Evolutionary conservation across 768 basidiomycete species (phyloP).

Genomic region (Leucogyrophana mollusca): DNA sequence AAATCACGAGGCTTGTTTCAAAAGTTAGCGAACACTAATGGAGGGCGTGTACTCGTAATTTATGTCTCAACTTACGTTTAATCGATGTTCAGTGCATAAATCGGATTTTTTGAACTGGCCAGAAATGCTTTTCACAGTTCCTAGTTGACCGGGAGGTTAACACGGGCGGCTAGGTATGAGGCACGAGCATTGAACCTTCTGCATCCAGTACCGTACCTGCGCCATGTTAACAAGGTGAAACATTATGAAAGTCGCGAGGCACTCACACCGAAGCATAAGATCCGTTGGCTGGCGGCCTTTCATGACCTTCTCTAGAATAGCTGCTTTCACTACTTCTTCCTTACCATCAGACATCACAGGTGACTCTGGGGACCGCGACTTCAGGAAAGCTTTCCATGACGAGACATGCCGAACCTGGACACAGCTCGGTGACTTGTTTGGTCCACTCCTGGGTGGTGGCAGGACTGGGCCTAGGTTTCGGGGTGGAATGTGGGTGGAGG

Average conservation of each 20-base stretch:
- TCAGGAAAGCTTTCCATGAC: conserved; percentile 27
- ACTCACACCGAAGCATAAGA: conserved; percentile 88
- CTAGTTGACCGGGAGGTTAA: conserved; percentile 41
- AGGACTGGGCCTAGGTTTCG: background rate
- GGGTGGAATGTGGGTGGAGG: background rate
- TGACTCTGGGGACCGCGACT: background rate
- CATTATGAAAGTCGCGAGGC: conserved; percentile 10
- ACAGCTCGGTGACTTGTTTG: background rate
- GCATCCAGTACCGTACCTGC: conserved; percentile 85
- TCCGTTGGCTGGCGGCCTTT: conserved; percentile 87
- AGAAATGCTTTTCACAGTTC: conserved; percentile 83
- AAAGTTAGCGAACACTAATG: conserved; percentile 16
- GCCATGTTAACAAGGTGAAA: conserved; percentile 10
- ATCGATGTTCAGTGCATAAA: conserved; percentile 79
- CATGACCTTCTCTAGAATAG: conserved; percentile 82
- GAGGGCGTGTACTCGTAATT: too few species aligned
- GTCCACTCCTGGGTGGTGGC: background rate
- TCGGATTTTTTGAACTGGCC: conserved; percentile 91
- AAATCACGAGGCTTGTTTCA: conserved; percentile 82
- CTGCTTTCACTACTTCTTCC: conserved; percentile 70
- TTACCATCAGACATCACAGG: conserved; percentile 37
- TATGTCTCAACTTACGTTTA: conserved; percentile 66
- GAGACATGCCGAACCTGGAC: conserved; percentile 12
- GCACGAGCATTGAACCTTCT: conserved; percentile 52
- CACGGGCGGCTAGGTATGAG: conserved; percentile 11